Percentiles rank a stretch among this genome's conserved stretches.
These are phyloP conservation scores for Venturia aucupariae DNA, from an alignment of 2,329 filamentous ascomycete genomes.

Conservation along the genomic window DNA sequence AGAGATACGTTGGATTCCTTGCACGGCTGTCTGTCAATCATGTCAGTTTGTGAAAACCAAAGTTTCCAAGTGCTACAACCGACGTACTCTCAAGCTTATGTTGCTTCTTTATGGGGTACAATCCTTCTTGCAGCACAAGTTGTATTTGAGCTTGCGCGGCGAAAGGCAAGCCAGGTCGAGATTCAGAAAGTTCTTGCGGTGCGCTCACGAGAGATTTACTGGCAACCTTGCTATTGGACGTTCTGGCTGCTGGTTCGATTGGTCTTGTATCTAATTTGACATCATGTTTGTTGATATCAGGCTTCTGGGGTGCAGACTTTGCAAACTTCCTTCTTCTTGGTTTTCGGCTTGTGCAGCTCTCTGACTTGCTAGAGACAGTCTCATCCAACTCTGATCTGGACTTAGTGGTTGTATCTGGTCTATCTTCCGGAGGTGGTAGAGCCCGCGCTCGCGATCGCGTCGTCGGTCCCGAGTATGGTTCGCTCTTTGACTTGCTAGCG, in stretches of 20 bases:
- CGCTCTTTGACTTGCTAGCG: background rate
- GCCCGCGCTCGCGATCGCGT: background rate
- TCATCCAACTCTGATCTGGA: background rate
- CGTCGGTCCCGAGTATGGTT: background rate
- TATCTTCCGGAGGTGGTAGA: background rate
- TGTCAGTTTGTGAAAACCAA: background rate
- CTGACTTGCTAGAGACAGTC: too few species aligned
- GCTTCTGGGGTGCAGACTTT: too few species aligned
- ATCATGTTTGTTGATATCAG: too few species aligned
- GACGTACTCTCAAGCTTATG: background rate
- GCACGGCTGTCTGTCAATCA: background rate
- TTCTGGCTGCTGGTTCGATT: too few species aligned
- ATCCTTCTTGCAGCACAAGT: background rate
- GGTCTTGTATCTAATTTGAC: too few species aligned
- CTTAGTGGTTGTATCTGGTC: background rate
- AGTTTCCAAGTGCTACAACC: too few species aligned
- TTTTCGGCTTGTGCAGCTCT: too few species aligned
- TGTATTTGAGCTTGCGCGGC: background rate
- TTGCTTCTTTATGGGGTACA: background rate
- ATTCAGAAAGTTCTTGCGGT: too few species aligned
- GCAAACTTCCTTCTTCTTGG: too few species aligned
- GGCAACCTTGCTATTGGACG: too few species aligned
- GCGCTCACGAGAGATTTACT: too few species aligned
- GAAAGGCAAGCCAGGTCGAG: background rate
- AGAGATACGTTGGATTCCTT: background rate